phyloP scores from a whole-genome alignment of 306 rosid species.

The Malus domestica region DNA sequence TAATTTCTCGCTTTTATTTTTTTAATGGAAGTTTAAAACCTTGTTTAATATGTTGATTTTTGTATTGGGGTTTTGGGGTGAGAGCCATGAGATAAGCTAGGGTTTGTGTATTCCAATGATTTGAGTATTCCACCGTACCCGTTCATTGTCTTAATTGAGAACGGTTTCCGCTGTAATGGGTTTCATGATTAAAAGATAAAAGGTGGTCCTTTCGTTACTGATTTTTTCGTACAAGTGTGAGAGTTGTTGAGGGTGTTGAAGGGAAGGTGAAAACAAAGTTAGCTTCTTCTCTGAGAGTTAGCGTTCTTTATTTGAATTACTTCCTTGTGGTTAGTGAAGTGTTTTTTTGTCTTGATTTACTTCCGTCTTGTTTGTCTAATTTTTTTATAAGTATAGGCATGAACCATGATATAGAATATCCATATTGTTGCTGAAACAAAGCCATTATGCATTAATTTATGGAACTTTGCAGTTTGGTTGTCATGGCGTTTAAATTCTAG shows the following conservation, averaged over 20 bases:
- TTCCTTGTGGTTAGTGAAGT: not conserved
- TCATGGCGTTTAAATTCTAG: not conserved
- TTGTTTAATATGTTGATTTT: not conserved
- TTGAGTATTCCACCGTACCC: slow-evolving; percentile 25
- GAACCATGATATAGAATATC: not conserved
- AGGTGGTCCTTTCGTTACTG: slow-evolving; percentile 4
- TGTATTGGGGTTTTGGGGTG: no score
- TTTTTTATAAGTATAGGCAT: not conserved
- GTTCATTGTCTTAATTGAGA: slow-evolving; percentile 34
- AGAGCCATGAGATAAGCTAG: no score
- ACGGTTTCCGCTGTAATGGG: slow-evolving; percentile 18
- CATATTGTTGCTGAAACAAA: not conserved
- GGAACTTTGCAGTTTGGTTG: not conserved
- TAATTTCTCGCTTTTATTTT: not conserved
- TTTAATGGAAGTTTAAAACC: not conserved
- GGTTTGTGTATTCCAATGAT: slow-evolving; percentile 17
- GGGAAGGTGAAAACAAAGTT: not conserved
- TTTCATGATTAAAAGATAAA: slow-evolving; percentile 3
- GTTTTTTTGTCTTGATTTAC: not conserved
- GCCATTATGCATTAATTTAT: not conserved
- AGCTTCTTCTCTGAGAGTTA: not conserved
- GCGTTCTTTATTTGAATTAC: not conserved
- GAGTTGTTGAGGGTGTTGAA: not conserved
- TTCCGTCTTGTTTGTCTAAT: not conserved
- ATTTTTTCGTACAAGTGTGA: not conserved